Conservation (phyloP, 306 rosid species). For the Luffa aegyptiaca region DNA sequence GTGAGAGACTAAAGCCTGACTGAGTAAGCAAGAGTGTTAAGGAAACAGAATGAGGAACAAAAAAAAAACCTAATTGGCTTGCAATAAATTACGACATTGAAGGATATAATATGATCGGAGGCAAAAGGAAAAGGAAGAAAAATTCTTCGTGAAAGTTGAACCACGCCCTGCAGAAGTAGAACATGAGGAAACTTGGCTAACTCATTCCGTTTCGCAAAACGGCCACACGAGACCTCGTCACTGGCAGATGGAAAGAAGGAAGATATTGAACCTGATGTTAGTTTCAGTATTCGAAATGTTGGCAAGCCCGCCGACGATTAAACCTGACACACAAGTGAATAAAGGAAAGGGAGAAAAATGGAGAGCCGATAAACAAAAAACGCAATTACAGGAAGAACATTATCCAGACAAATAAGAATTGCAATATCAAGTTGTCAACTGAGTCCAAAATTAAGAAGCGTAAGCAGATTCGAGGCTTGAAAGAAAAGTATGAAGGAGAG, state of each 20-base stretch:
- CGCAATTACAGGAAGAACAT: neutral
- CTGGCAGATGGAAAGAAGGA: constrained; percentile 4
- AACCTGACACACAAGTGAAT: constrained; percentile 34
- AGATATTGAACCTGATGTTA: constrained; percentile 52
- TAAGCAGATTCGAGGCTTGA: neutral
- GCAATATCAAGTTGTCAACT: neutral
- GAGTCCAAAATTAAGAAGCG: neutral
- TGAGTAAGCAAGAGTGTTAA: constrained; percentile 74
- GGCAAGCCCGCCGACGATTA: constrained; percentile 89
- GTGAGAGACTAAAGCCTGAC: constrained; percentile 95
- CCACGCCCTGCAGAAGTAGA: constrained; percentile 61
- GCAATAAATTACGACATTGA: neutral
- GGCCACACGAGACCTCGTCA: neutral
- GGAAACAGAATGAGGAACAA: constrained; percentile 18
- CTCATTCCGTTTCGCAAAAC: neutral
- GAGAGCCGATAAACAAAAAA: neutral
- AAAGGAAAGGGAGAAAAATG: neutral
- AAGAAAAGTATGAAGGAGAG: neutral
- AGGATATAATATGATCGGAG: constrained; percentile 99
- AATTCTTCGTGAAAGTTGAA: constrained; percentile 97
- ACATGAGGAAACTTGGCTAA: constrained; percentile 9
- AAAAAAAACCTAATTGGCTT: neutral
- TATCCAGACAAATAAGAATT: neutral
- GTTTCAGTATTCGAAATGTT: constrained; percentile 81
- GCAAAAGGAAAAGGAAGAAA: constrained; percentile 89